Evolutionary conservation across 1,284 basidiomycete species (phyloP).

Genomic region (Kalmanozyma brasiliensis): DNA sequence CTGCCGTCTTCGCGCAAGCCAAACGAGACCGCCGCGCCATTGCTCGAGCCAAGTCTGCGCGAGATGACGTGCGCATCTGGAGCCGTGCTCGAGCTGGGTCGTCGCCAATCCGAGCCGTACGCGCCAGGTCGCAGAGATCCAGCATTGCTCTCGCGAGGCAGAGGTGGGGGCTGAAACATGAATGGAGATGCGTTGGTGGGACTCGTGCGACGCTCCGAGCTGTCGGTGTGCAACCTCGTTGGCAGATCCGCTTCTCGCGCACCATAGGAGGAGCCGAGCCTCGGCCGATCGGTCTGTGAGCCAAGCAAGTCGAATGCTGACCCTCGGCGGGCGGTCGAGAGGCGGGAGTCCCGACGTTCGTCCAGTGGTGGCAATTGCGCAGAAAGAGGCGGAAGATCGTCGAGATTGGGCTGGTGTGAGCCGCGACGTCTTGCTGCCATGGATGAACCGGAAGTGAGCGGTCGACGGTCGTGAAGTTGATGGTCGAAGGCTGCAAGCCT

Average conservation of each 20-base stretch:
- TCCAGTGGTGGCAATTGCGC: constrained; percentile 28
- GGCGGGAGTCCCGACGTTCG: constrained; percentile 30
- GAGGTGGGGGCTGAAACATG: constrained; percentile 58
- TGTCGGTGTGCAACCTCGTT: constrained; percentile 35
- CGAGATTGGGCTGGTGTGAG: constrained; percentile 14
- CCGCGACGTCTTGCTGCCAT: constrained; percentile 22
- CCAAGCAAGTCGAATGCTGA: constrained; percentile 21
- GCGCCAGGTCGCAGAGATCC: constrained; percentile 20
- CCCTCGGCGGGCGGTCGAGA: constrained; percentile 20
- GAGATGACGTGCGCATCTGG: constrained; percentile 46
- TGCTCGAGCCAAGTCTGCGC: constrained; percentile 32
- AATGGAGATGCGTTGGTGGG: constrained; percentile 55
- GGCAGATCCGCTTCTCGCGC: constrained; percentile 17
- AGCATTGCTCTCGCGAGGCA: constrained; percentile 38
- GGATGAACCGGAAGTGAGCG: constrained; percentile 34
- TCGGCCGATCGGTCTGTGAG: constrained; percentile 9
- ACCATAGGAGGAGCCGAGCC: constrained; percentile 30
- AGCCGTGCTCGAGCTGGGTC: constrained; percentile 43
- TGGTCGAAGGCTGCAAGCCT: constrained; percentile 51
- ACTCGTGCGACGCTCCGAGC: constrained; percentile 48
- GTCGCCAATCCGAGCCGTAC: constrained; percentile 29
- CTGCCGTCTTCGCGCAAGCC: constrained; percentile 25
- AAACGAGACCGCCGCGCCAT: constrained; percentile 17
- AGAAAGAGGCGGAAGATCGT: constrained; percentile 33
- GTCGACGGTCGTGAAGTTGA: constrained; percentile 44